A percentile compares a stretch with the other conserved stretches of the same genome.
phyloP scores from a whole-genome alignment of 2,329 filamentous ascomycete species.

The Botryotinia convoluta region DNA sequence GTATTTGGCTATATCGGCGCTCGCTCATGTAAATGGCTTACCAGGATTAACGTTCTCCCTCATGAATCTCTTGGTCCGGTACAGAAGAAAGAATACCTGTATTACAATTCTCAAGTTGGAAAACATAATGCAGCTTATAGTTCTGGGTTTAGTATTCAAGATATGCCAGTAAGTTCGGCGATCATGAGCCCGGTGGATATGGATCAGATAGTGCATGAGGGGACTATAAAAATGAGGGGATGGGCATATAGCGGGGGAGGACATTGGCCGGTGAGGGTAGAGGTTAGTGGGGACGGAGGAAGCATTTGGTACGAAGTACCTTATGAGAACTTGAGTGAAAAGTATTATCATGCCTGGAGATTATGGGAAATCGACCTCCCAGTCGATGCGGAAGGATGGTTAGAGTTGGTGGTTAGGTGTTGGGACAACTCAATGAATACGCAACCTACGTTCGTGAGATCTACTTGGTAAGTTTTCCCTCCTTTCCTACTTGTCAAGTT shows the following conservation, averaged over 20 bases:
- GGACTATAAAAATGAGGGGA: conserved; percentile 47
- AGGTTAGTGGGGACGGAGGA: conserved; percentile 63
- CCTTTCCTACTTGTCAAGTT: not conserved
- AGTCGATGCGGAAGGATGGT: conserved; percentile 59
- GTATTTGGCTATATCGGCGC: conserved; percentile 66
- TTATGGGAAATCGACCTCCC: conserved; percentile 63
- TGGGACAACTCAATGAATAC: conserved; percentile 64
- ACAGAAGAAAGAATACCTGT: conserved; percentile 63
- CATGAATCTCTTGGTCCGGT: conserved; percentile 56
- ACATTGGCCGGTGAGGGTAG: conserved; percentile 63
- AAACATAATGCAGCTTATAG: conserved; percentile 60
- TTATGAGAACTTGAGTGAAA: conserved; percentile 56
- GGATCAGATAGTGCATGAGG: conserved; percentile 38
- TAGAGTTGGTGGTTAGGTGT: conserved; percentile 56
- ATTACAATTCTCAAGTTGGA: conserved; percentile 65
- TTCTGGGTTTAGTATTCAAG: conserved; percentile 63
- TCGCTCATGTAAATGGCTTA: conserved; percentile 68
- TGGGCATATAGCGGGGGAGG: conserved; percentile 70
- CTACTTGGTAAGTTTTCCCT: conserved; percentile 43
- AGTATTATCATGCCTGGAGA: conserved; percentile 63
- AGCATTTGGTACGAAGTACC: conserved; percentile 65
- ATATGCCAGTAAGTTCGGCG: conserved; percentile 66
- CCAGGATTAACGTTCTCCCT: conserved; percentile 58
- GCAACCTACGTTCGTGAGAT: conserved; percentile 53
- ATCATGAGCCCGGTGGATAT: conserved; percentile 57